These are phyloP conservation scores for Ogataea minuta DNA, from an alignment of 805 yeast species.

Conservation along the genomic window DNA sequence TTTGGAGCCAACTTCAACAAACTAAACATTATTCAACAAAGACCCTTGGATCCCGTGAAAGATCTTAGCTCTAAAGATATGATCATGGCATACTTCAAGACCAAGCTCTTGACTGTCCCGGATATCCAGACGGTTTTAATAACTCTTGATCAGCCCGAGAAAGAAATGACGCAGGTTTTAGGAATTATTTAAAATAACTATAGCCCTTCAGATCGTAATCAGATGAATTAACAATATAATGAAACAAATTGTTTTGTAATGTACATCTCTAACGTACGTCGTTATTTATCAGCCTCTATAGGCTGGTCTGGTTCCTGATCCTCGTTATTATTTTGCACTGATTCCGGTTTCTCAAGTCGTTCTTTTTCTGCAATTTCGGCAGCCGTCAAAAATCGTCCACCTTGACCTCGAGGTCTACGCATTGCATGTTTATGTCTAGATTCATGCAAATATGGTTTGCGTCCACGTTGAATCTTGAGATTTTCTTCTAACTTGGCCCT, in stretches of 20 bases:
- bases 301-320: slow-evolving; percentile 6
- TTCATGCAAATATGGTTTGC: slow-evolving; percentile 93
- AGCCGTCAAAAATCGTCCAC: slow-evolving; percentile 95
- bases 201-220: not conserved
- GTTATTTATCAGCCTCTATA: slow-evolving; percentile 2
- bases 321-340: slow-evolving; percentile 13
- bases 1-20: slow-evolving; percentile 87
- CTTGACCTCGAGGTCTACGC: slow-evolving; percentile 99
- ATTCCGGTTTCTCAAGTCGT: slow-evolving; percentile 35
- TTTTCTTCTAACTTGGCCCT: slow-evolving; percentile 90
- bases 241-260: slow-evolving; percentile 3
- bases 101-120: slow-evolving; percentile 22
- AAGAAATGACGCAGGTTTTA: slow-evolving; percentile 11
- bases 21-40: slow-evolving; percentile 58
- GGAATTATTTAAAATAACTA: slow-evolving; percentile 7
- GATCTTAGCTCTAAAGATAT: slow-evolving; percentile 36
- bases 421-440: slow-evolving; percentile 98
- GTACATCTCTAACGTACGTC: slow-evolving; percentile 11
- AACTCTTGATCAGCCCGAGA: slow-evolving; percentile 22
- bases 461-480: slow-evolving; percentile 80
- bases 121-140: slow-evolving; percentile 13
- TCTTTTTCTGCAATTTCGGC: slow-evolving; percentile 80
- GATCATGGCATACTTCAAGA: slow-evolving; percentile 36
- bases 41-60: slow-evolving; percentile 70
- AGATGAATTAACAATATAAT: not conserved